Conservation (phyloP, 306 rosid species). For the Abrus pulchellus region DNA sequence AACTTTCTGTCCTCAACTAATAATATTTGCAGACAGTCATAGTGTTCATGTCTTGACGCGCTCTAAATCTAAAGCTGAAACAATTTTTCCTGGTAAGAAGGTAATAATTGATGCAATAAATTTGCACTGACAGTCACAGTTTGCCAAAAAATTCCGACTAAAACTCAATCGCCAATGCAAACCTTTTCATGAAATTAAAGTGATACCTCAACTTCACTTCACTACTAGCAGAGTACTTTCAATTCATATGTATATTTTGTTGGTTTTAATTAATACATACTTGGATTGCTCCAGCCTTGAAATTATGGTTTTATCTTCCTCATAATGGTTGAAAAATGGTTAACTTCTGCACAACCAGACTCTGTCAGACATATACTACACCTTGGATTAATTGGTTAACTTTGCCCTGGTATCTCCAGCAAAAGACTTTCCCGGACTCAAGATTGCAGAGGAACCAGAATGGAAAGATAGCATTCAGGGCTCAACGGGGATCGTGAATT, state of each 20-base stretch:
- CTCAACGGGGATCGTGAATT: constrained; percentile 89
- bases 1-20: constrained; percentile 38
- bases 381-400: constrained; percentile 45
- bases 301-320: constrained; percentile 26
- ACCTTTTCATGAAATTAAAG: constrained; percentile 34
- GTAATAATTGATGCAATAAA: constrained; percentile 61
- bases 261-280: constrained; percentile 21
- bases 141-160: constrained; percentile 28
- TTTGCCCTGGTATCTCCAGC: constrained; percentile 58
- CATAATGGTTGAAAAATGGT: neutral
- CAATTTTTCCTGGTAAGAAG: constrained; percentile 99
- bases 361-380: constrained; percentile 28
- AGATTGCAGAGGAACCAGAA: constrained; percentile 81
- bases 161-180: neutral
- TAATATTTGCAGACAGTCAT: constrained; percentile 76
- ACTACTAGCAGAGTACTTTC: neutral
- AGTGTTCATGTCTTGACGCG: constrained; percentile 83
- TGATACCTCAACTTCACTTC: constrained; percentile 24
- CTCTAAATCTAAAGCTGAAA: constrained; percentile 87
- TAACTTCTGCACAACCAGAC: constrained; percentile 1
- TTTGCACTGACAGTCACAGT: constrained; percentile 38
- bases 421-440: constrained; percentile 84
- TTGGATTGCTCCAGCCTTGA: constrained; percentile 2
- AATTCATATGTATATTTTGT: constrained; percentile 33
- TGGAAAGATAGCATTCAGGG: constrained; percentile 89